Evolutionary conservation across 306 rosid genomes (phyloP).

Genomic region (Argentina anserina): DNA sequence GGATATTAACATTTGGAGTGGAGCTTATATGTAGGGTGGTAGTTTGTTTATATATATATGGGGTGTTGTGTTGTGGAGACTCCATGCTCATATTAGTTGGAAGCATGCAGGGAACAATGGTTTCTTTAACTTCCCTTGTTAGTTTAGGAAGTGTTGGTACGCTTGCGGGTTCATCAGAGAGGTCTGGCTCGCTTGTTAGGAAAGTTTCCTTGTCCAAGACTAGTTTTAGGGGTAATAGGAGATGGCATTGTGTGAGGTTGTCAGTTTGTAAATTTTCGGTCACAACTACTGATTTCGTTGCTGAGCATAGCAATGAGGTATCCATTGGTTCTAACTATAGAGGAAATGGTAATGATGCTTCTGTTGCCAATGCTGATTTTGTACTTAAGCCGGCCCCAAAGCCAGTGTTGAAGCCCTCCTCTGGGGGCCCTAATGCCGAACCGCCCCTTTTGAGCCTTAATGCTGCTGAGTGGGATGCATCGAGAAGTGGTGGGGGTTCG

Average conservation of each 20-base stretch:
- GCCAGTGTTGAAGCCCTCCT: constrained; percentile 65
- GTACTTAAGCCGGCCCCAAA: constrained; percentile 81
- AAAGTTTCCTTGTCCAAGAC: constrained; percentile 67
- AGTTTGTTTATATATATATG: constrained; percentile 19
- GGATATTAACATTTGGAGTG: not conserved
- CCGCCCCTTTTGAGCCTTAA: constrained; percentile 38
- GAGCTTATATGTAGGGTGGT: constrained; percentile 17
- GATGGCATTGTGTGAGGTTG: constrained; percentile 73
- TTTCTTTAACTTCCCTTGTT: constrained; percentile 69
- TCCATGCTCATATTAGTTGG: constrained; percentile 55
- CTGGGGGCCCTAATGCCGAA: constrained; percentile 32
- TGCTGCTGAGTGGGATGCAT: constrained; percentile 40
- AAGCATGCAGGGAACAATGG: constrained; percentile 75
- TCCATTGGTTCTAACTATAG: constrained; percentile 66
- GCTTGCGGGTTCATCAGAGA: constrained; percentile 52
- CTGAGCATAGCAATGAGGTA: constrained; percentile 73
- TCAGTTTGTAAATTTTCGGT: constrained; percentile 88
- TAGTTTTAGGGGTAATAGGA: constrained; percentile 42
- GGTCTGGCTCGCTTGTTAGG: constrained; percentile 51
- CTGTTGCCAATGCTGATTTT: constrained; percentile 46
- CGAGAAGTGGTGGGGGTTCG: constrained; percentile 27
- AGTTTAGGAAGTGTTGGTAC: constrained; percentile 58
- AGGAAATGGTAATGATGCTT: constrained; percentile 48
- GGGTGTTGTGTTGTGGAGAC: constrained; percentile 24
- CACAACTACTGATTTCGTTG: constrained; percentile 70